phyloP scores from a whole-genome alignment of 1,284 basidiomycete species.

The Ceraceosorus guamensis region DNA sequence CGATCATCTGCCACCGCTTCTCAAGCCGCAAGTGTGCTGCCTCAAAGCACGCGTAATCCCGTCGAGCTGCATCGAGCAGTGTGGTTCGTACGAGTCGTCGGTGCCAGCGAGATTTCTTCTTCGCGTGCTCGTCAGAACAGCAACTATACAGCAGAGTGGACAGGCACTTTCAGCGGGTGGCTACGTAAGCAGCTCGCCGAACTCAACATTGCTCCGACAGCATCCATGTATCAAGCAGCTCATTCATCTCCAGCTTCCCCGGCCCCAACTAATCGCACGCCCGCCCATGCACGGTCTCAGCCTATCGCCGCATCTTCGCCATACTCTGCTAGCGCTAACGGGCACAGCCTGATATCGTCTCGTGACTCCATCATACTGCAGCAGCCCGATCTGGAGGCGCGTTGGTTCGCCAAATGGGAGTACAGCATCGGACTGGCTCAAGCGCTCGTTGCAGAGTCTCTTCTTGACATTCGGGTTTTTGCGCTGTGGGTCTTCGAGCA shows the following conservation, averaged over 20 bases:
- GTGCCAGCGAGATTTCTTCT: constrained; percentile 76
- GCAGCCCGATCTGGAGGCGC: constrained; percentile 56
- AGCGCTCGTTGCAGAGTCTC: constrained; percentile 68
- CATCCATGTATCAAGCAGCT: neutral
- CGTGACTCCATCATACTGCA: neutral
- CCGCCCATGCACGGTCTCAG: neutral
- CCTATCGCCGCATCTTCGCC: neutral
- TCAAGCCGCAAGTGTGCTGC: neutral
- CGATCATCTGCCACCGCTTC: neutral
- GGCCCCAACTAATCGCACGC: neutral
- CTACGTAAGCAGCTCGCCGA: constrained; percentile 81
- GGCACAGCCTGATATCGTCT: no score
- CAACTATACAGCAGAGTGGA: constrained; percentile 81
- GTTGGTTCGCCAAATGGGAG: constrained; percentile 71
- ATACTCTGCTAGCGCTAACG: neutral
- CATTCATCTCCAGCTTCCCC: neutral
- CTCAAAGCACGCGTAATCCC: constrained; percentile 1
- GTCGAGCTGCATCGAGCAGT: constrained; percentile 80
- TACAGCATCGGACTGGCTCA: constrained; percentile 62
- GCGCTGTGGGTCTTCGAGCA: constrained; percentile 76
- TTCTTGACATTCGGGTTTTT: constrained; percentile 74
- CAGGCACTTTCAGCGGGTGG: constrained; percentile 75
- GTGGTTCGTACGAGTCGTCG: constrained; percentile 90
- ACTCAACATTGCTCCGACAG: constrained; percentile 61
- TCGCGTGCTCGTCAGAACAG: constrained; percentile 4